phyloP scores from a whole-genome alignment of 2,329 filamentous ascomycete genomes.

The Drechslerella stenobrocha region DNA sequence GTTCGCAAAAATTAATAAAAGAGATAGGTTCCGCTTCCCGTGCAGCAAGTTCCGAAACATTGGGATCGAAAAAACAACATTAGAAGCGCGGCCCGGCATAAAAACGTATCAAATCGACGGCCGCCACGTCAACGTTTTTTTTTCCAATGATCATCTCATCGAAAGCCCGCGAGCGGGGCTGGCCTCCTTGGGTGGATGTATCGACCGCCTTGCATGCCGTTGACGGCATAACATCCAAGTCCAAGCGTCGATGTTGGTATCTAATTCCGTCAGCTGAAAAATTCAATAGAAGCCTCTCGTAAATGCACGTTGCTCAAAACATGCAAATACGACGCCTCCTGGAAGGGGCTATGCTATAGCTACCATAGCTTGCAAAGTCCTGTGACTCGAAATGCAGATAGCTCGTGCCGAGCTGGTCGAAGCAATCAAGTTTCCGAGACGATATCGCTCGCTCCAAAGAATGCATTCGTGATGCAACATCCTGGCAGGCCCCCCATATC shows the following conservation, averaged over 20 bases:
- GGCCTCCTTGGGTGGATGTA: conserved; percentile 46
- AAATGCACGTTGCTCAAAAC: conserved; percentile 49
- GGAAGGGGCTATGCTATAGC: conserved; percentile 44
- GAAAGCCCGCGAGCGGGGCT: conserved; percentile 46
- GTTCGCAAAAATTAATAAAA: conserved; percentile 36
- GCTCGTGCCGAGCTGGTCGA: conserved; percentile 45
- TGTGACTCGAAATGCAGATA: conserved; percentile 47
- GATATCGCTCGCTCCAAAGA: conserved; percentile 47
- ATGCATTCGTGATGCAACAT: conserved; percentile 44
- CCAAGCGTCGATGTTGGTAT: conserved; percentile 48
- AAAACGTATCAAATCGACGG: conserved; percentile 46
- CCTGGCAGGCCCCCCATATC: conserved; percentile 37
- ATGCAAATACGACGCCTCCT: conserved; percentile 48
- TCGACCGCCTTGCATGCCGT: conserved; percentile 47
- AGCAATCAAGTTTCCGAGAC: conserved; percentile 48
- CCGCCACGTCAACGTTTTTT: conserved; percentile 45
- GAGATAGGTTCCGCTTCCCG: conserved; percentile 44
- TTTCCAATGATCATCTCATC: conserved; percentile 49
- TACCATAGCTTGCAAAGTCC: conserved; percentile 46
- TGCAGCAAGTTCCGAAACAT: conserved; percentile 49
- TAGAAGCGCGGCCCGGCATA: conserved; percentile 44
- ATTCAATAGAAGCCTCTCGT: conserved; percentile 39
- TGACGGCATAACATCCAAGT: conserved; percentile 47
- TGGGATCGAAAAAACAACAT: conserved; percentile 44
- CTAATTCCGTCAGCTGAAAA: conserved; percentile 49